Percentiles rank a stretch among this genome's conserved stretches.
These are phyloP conservation scores for Lycium barbarum DNA, from an alignment of 257 asterid species.

Conservation along the genomic window DNA sequence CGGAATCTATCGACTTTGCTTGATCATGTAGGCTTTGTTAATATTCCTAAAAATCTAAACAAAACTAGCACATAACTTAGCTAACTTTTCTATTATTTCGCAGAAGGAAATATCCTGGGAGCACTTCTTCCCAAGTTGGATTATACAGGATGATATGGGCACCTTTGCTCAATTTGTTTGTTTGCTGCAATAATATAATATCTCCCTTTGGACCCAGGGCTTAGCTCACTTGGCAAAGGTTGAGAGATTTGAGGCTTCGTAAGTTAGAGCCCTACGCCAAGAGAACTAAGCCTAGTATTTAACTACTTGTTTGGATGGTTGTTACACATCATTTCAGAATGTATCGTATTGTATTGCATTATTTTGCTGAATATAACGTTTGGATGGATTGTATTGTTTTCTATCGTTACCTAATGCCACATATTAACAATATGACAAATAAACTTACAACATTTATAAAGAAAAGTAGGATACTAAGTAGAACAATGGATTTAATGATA, in stretches of 20 bases:
- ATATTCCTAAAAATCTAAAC: background rate
- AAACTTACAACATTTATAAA: too few relatives aligned
- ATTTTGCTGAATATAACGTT: too few relatives aligned
- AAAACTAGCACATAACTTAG: constrained; percentile 7
- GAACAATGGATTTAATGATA: too few relatives aligned
- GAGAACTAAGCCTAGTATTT: background rate
- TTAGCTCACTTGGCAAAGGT: background rate
- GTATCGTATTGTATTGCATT: too few relatives aligned
- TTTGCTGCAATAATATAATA: background rate
- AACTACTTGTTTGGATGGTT: background rate
- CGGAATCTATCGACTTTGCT: background rate
- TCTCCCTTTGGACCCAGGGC: background rate
- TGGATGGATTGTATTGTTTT: too few relatives aligned
- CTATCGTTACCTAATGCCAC: too few relatives aligned
- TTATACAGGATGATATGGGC: background rate
- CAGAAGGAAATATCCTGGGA: background rate
- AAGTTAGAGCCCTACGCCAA: background rate
- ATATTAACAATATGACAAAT: too few relatives aligned
- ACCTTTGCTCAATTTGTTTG: background rate
- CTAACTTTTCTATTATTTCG: background rate
- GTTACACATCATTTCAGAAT: too few relatives aligned
- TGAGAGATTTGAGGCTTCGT: background rate
- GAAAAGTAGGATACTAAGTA: too few relatives aligned
- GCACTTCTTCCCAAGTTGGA: background rate
- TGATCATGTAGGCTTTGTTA: background rate